Conservation (phyloP, 495 filamentous ascomycete genomes). For the Aspergillus olivimuriae region DNA sequence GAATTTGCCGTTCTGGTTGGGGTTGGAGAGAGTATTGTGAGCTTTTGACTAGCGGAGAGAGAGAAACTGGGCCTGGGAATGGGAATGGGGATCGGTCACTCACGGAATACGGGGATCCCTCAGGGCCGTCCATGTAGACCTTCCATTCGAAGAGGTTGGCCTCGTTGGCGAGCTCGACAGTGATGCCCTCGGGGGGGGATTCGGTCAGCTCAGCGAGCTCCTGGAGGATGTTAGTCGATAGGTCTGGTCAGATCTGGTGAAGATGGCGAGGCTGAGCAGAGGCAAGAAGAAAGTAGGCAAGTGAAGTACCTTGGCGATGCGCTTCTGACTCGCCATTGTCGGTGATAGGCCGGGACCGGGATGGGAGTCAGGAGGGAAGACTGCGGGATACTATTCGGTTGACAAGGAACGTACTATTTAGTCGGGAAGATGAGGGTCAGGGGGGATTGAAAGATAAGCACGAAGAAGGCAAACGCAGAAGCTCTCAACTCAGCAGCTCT, state of each 20-base stretch:
- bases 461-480: too few relatives aligned
- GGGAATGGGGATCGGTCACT: conserved; percentile 1
- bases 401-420: too few relatives aligned
- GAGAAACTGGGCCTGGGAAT: background rate
- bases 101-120: conserved; percentile 66
- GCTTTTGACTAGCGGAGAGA: background rate
- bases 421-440: too few relatives aligned
- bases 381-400: too few relatives aligned
- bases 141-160: conserved; percentile 82
- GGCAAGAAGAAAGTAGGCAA: background rate
- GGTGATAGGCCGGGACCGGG: too few relatives aligned
- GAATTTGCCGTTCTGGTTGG: conserved; percentile 66
- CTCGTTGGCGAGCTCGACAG: conserved; percentile 57
- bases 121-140: conserved; percentile 67
- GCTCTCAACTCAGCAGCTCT: too few relatives aligned
- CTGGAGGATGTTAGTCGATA: conserved; percentile 34
- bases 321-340: conserved; percentile 51
- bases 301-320: conserved; percentile 51
- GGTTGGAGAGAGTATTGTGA: conserved; percentile 10
- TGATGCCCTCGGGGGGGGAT: conserved; percentile 60
- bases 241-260: background rate
- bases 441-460: too few relatives aligned
- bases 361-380: too few relatives aligned
- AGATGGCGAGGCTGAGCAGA: background rate
- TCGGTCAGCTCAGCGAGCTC: conserved; percentile 64